A percentile compares a stretch with the other conserved stretches of the same genome.
Conservation (phyloP, 2,329 filamentous ascomycete genomes). For the Aspergillus arachidicola region DNA sequence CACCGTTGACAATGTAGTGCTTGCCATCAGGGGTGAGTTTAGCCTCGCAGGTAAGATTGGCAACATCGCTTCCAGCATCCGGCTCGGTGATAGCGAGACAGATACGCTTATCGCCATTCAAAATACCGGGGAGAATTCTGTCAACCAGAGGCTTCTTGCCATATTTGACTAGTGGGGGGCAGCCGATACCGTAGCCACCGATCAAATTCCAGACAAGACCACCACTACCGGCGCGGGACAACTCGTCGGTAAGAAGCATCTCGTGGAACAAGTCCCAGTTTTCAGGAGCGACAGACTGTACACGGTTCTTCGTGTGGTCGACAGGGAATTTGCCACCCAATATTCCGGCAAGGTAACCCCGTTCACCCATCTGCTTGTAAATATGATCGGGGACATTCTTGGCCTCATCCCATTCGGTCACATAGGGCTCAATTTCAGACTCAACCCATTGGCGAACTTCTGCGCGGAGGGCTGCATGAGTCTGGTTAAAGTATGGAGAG, state of each 20-base stretch:
- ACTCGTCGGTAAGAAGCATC: slow-evolving; percentile 90
- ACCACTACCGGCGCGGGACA: slow-evolving; percentile 84
- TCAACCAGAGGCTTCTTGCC: slow-evolving; percentile 83
- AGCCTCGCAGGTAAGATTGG: slow-evolving; percentile 92
- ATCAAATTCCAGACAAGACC: slow-evolving; percentile 97
- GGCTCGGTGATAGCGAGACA: slow-evolving; percentile 97
- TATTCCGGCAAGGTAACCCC: slow-evolving; percentile 88
- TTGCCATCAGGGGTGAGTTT: slow-evolving; percentile 95
- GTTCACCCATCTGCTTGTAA: slow-evolving; percentile 93
- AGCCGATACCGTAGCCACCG: slow-evolving; percentile 94
- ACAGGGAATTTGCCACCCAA: slow-evolving; percentile 78
- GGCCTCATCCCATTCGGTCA: slow-evolving; percentile 96
- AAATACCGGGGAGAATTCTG: slow-evolving; percentile 82
- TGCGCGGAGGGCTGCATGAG: slow-evolving; percentile 84
- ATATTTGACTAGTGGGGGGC: slow-evolving; percentile 88
- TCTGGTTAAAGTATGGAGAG: slow-evolving; percentile 94
- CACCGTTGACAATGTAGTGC: slow-evolving; percentile 98
- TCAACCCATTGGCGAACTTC: slow-evolving; percentile 95
- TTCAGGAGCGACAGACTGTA: slow-evolving; percentile 79
- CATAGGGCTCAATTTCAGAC: slow-evolving; percentile 82
- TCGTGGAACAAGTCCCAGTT: slow-evolving; percentile 99
- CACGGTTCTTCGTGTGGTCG: slow-evolving; percentile 69
- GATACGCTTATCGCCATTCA: slow-evolving; percentile 93
- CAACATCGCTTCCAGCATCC: slow-evolving; percentile 92
- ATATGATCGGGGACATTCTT: slow-evolving; percentile 85